Base-by-base conservation (phyloP, 2,329 filamentous ascomycete genomes). In the Incumbomyces lentus region DNA sequence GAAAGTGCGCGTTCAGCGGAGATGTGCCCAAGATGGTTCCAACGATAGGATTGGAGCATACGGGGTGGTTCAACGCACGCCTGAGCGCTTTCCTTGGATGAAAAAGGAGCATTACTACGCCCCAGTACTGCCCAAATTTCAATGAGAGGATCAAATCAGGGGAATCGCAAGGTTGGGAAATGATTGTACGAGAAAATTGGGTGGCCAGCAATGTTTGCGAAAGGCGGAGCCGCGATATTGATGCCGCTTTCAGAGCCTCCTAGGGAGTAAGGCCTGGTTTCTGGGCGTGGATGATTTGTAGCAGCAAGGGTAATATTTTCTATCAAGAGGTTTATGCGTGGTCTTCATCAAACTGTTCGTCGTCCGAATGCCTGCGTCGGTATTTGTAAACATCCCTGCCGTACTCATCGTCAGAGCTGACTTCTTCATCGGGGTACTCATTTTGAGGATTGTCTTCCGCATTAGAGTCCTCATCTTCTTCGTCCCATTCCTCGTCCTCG, bases 401-500 rank as follows among this genome's bases (percentile, higher is more conserved):
- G 39, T 62, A 64, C 39, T 72, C 68, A 40, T 72, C 69, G n/a
- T 68, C 66, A 34, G 66, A 68, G 4, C 65, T 67, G 29, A 70
- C 58, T 43, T 73, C 70, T 49, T 72, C 70, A 47, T 73, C 70
- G 0, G 70, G 70, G 52, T 73, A 73, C 51, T 73, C 70, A 54
- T 72, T 72, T 40, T 67, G 66, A 19, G 69, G 69, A 51, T 71
- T 68, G 49, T 72, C 68, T 52, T 73, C 70, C 29, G 70, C 70
- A 58, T 82, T 81, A 32, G 76, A 76, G 53, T 81, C 77, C 19
- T 77, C 76, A 51, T 80, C 77, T 49, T 81, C 78, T 30, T 70
- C 76, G 51, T 78, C 71, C 64, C 72, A 77, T 38, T 71, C 69
- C 38, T 73, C 74, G 13, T 70, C 68, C 35, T 73, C 73, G 13